Percentiles rank a stretch among this genome's conserved stretches.
Evolutionary conservation across 768 basidiomycete species (phyloP).

Genomic region (Chalciporus piperatus): DNA sequence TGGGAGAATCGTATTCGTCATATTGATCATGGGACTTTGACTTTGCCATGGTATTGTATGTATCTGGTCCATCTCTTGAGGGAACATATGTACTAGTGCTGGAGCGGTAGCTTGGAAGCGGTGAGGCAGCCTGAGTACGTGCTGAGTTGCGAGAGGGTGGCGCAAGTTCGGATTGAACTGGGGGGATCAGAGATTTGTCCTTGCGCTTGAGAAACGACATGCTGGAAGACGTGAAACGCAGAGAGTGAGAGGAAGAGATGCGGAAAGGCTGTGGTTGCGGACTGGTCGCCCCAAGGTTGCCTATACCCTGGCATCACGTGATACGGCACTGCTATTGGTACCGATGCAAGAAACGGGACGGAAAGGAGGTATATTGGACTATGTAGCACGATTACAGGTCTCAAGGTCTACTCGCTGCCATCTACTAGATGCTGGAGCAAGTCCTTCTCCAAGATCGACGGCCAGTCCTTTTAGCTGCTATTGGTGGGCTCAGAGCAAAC

Average conservation of each 20-base stretch:
- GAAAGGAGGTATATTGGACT: background rate
- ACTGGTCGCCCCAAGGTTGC: too few species aligned
- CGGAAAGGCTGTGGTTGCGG: slow-evolving; percentile 5
- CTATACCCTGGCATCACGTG: slow-evolving; percentile 16
- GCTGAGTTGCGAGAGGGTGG: slow-evolving; percentile 28
- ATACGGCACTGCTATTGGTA: slow-evolving; percentile 18
- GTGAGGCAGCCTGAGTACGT: slow-evolving; percentile 35
- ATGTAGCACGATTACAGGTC: background rate
- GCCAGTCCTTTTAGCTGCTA: background rate
- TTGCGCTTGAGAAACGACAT: slow-evolving; percentile 58
- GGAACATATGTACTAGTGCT: slow-evolving; percentile 62
- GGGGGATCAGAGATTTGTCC: slow-evolving; percentile 63
- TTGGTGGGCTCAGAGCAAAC: background rate
- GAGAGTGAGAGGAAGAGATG: background rate
- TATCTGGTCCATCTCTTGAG: slow-evolving; percentile 63
- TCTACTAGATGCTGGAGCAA: background rate
- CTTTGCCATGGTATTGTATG: slow-evolving; percentile 37
- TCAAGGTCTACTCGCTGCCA: background rate
- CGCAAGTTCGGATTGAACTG: slow-evolving; percentile 43
- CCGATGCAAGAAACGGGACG: slow-evolving; percentile 6
- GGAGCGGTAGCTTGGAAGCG: slow-evolving; percentile 46
- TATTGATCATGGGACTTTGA: slow-evolving; percentile 24
- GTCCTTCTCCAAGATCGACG: background rate
- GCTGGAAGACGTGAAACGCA: background rate
- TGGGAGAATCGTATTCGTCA: slow-evolving; percentile 25